phyloP scores from a whole-genome alignment of 1,284 basidiomycete species.

The Moniliella sp. region DNA sequence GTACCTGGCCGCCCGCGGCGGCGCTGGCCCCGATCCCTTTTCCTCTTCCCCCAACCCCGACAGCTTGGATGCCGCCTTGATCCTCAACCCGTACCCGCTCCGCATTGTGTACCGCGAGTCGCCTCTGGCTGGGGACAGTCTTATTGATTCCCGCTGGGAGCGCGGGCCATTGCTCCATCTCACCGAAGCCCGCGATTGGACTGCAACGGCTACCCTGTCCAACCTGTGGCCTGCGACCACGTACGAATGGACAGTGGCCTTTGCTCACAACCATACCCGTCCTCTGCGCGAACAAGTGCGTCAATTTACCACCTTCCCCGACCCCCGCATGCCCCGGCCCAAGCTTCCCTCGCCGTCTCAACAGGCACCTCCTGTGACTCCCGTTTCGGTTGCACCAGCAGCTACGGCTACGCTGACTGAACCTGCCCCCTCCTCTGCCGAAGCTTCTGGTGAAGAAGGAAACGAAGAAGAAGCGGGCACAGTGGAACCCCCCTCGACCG shows the following conservation, averaged over 20 bases:
- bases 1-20: too few relatives aligned
- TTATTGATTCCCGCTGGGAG: slow-evolving; percentile 18
- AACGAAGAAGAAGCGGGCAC: too few relatives aligned
- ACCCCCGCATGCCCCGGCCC: slow-evolving; percentile 33
- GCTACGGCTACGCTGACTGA: too few relatives aligned
- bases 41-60: slow-evolving; percentile 1
- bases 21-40: too few relatives aligned
- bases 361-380: too few relatives aligned
- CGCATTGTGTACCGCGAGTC: slow-evolving; percentile 11
- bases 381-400: too few relatives aligned
- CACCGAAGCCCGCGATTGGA: slow-evolving; percentile 44
- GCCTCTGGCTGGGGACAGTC: slow-evolving; percentile 5
- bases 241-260: slow-evolving; percentile 47
- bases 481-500: too few relatives aligned
- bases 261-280: slow-evolving; percentile 11
- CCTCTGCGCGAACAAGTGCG: slow-evolving; percentile 8
- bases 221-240: slow-evolving; percentile 49
- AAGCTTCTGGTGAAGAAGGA: too few relatives aligned
- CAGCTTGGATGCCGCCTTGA: slow-evolving; percentile 9
- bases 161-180: slow-evolving; percentile 21
- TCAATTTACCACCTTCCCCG: slow-evolving; percentile 42
- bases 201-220: slow-evolving; percentile 41
- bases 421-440: too few relatives aligned
- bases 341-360: too few relatives aligned
- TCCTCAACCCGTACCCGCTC: slow-evolving; percentile 9